Evolutionary conservation across 169 alveolate genomes (phyloP).

Genomic region (Cryptosporidium felis): DNA sequence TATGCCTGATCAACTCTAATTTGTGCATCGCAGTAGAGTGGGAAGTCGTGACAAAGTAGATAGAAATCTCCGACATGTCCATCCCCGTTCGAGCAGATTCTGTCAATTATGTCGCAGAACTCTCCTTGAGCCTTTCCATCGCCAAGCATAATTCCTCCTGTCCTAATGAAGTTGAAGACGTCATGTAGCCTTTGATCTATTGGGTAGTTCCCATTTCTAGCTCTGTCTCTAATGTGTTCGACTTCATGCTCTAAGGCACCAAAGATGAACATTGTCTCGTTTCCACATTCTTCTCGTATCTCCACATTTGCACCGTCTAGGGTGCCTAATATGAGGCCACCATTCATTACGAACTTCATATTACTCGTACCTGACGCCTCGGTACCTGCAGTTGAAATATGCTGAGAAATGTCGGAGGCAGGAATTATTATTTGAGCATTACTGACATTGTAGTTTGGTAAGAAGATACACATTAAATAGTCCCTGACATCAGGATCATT

Average conservation of each 20-base stretch:
- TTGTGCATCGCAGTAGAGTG: slow-evolving; percentile 86
- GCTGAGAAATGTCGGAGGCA: slow-evolving; percentile 91
- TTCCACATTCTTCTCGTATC: slow-evolving; percentile 92
- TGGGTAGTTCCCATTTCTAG: slow-evolving; percentile 84
- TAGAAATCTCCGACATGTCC: slow-evolving; percentile 86
- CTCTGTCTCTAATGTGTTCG: slow-evolving; percentile 80
- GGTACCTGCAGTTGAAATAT: slow-evolving; percentile 94
- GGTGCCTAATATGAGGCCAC: slow-evolving; percentile 92
- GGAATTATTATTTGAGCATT: slow-evolving; percentile 92
- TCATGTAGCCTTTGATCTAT: slow-evolving; percentile 83
- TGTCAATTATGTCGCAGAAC: slow-evolving; percentile 74
- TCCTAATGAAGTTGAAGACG: slow-evolving; percentile 86
- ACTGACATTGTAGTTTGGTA: slow-evolving; percentile 93
- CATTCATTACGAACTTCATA: slow-evolving; percentile 96
- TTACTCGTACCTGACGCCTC: slow-evolving; percentile 95
- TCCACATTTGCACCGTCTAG: slow-evolving; percentile 96
- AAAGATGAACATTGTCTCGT: slow-evolving; percentile 90
- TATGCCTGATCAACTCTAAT: slow-evolving; percentile 85
- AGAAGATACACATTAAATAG: slow-evolving; percentile 85
- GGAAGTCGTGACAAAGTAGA: slow-evolving; percentile 85
- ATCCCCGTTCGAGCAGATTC: slow-evolving; percentile 77
- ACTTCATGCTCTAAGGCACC: slow-evolving; percentile 90
- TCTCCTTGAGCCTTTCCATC: slow-evolving; percentile 77
- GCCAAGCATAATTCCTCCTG: slow-evolving; percentile 79
- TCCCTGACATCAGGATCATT: slow-evolving; percentile 88